Evolutionary conservation across 371 early-diverging fungal genomes (phyloP), one percentile per base, ranked within the genome.

Genomic region (Mortierella sp.): DNA sequence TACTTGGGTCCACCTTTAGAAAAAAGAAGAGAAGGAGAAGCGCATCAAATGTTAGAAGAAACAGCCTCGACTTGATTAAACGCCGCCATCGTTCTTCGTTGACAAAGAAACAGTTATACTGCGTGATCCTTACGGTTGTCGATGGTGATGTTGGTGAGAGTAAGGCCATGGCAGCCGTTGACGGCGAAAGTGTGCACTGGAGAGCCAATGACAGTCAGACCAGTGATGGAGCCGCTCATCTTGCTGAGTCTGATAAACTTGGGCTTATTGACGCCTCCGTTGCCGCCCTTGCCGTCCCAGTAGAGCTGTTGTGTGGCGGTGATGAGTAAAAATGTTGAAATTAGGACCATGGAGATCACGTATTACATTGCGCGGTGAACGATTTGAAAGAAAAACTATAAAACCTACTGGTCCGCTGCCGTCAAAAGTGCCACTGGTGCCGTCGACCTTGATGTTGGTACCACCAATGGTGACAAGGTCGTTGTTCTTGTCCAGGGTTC

Each of bases 221-320:
- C 83, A 50, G 37, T 72, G 72, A 80, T 26, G n/a, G 75, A 71
- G n/a, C 75, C 73, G 53, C 79, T 87, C 80, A 79, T 50, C 31
- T 74, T 67, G 26, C 43, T 69, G 69, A 80, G 73, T 48, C 72
- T 69, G 83, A 88, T 51, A 69, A 88, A 82, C 69, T 83, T 88
- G 72, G 88, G 88, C 79, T 88, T 88, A 31, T 74, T 59, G 34
- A 74, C 70, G 61, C 88, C 88, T 26, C 87, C 82, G 79, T 88
- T 88, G 34, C 72, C 75, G 40, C 88, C 88, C 69, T 77, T 78
- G 24, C 88, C 87, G 48, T 88, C 87, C 83, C 83, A 88, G 78
- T 80, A 87, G 19, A 44, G 31, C 77, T 76, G 31, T 5, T 28
- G 6, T 70, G 40, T 50, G 43, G 59, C 40, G 46, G 31, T 34